A percentile compares a stretch with the other conserved stretches of the same genome.
phyloP scores from a whole-genome alignment of 2,329 filamentous ascomycete species.

The Calonectria leucothoes region DNA sequence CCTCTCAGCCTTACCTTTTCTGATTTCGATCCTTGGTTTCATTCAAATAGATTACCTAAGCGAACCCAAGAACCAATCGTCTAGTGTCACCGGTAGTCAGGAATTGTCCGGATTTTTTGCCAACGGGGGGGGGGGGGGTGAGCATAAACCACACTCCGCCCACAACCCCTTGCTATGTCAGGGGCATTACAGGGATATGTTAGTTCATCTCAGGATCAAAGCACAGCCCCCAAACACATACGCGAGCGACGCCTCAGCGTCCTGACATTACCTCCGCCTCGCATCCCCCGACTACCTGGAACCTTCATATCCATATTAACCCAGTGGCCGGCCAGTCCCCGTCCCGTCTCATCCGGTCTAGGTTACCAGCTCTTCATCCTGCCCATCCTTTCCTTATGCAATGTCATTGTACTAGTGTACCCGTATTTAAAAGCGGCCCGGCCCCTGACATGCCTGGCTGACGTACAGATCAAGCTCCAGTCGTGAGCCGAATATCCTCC shows the following conservation, averaged over 20 bases:
- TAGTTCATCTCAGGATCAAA: background rate
- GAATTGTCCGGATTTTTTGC: background rate
- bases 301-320: conserved; percentile 5
- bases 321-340: background rate
- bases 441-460: conserved; percentile 2
- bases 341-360: conserved; percentile 1
- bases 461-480: conserved; percentile 2
- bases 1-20: background rate
- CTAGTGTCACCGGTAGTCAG: background rate
- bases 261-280: background rate
- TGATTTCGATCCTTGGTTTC: background rate
- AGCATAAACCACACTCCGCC: background rate
- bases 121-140: background rate
- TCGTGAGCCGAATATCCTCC: background rate
- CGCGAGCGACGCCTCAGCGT: background rate
- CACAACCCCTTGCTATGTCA: background rate
- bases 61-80: background rate
- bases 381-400: background rate
- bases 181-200: background rate
- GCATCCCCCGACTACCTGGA: background rate
- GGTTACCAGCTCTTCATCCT: background rate
- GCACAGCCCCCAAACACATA: background rate
- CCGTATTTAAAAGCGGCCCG: conserved; percentile 8
- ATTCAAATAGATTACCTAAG: background rate
- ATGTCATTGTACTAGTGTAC: background rate